These are phyloP conservation scores for Euphrasia arctica DNA, from an alignment of 305 asterid species.

Conservation along the genomic window DNA sequence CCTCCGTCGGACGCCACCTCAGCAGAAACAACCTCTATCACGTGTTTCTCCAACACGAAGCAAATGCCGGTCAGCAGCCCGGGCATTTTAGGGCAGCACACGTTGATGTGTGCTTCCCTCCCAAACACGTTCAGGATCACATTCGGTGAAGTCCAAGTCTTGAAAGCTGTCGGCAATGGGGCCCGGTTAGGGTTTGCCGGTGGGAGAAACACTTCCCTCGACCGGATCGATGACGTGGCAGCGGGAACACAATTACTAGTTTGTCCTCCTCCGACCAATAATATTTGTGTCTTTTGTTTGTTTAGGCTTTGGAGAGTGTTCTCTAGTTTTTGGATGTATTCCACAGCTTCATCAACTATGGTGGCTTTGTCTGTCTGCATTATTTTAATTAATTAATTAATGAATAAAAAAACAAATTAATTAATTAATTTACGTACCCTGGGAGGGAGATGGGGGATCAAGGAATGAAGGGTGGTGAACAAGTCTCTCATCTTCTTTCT, in stretches of 20 bases:
- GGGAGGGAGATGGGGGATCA: constrained; percentile 54
- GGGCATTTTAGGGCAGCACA: constrained; percentile 43
- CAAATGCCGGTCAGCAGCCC: constrained; percentile 30
- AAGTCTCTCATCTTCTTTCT: constrained; percentile 61
- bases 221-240: too few species aligned
- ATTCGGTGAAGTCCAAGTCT: constrained; percentile 43
- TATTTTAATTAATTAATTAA: not conserved
- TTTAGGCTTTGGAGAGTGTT: constrained; percentile 17
- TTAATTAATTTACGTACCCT: constrained; percentile 36
- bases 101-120: constrained; percentile 45
- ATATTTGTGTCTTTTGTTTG: constrained; percentile 29
- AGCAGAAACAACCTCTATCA: constrained; percentile 44
- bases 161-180: constrained; percentile 26
- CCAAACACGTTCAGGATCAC: constrained; percentile 41
- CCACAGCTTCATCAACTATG: constrained; percentile 47
- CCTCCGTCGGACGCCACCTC: constrained; percentile 34
- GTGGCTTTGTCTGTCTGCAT: constrained; percentile 39
- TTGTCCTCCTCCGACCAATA: not conserved
- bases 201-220: too few species aligned
- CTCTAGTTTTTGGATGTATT: constrained; percentile 31
- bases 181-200: constrained; percentile 20
- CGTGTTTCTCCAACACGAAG: constrained; percentile 41
- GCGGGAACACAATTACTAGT: too few species aligned
- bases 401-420: not conserved
- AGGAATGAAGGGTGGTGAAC: constrained; percentile 48